Conservation (phyloP, 2,329 filamentous ascomycete genomes). For the Gnomoniopsis sp. region DNA sequence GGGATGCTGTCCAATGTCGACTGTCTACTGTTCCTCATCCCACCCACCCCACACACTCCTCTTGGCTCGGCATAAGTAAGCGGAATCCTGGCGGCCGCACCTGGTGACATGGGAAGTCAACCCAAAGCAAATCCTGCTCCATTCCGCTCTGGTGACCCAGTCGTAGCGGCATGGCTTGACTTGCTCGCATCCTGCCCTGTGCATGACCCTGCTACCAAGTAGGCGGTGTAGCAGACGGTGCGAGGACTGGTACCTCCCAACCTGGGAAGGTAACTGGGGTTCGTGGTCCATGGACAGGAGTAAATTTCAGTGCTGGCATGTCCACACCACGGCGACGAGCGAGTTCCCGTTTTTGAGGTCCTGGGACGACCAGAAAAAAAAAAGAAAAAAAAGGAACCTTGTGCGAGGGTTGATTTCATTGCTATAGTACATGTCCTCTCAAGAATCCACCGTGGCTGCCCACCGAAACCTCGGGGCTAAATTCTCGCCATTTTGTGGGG, state of each 20-base stretch:
- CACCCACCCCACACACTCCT: not conserved
- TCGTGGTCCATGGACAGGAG: not conserved
- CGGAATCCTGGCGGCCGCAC: constrained; percentile 18
- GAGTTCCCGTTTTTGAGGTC: not conserved
- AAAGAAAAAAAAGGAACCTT: too few species aligned
- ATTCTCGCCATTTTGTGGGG: not conserved
- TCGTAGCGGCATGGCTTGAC: not conserved
- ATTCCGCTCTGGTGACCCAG: not conserved
- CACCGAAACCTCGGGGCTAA: too few species aligned
- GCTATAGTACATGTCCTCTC: too few species aligned
- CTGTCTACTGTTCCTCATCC: not conserved
- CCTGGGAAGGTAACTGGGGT: not conserved
- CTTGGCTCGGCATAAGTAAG: not conserved
- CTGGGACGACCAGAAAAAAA: not conserved
- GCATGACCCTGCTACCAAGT: too few species aligned
- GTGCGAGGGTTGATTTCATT: not conserved
- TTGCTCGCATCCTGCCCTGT: not conserved
- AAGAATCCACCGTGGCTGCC: too few species aligned
- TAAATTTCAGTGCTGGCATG: not conserved
- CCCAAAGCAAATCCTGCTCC: not conserved
- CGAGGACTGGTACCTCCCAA: not conserved
- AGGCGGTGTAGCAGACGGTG: not conserved
- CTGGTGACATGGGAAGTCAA: constrained; percentile 2
- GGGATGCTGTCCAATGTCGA: not conserved
- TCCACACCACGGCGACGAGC: not conserved